Percentiles rank a stretch among this genome's conserved stretches.
Conservation (phyloP, 2,329 filamentous ascomycete genomes). For the Sclerotinia borealis region DNA sequence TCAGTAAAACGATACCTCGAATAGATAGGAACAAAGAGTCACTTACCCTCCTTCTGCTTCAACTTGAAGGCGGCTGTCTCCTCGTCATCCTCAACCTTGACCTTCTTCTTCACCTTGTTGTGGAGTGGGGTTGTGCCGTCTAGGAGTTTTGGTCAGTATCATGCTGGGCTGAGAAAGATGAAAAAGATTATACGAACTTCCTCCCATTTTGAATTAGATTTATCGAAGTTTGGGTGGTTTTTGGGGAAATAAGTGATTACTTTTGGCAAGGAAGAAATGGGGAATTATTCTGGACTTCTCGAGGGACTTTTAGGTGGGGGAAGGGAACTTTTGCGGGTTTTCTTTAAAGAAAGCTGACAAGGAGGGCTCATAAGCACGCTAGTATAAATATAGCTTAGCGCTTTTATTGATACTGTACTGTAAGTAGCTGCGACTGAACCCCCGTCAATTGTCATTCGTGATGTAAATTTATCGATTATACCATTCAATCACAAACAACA, state of each 20-base stretch:
- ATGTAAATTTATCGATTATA: conserved; percentile 7
- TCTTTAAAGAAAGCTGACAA: conserved; percentile 6
- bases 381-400: background rate
- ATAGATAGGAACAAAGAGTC: background rate
- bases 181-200: conserved; percentile 27
- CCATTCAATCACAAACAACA: background rate
- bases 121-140: conserved; percentile 9
- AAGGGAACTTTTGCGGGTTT: conserved; percentile 5
- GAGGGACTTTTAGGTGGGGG: conserved; percentile 1
- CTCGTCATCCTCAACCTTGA: conserved; percentile 76
- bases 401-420: background rate
- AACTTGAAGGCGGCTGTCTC: conserved; percentile 73
- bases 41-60: conserved; percentile 78
- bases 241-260: background rate
- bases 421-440: conserved; percentile 9
- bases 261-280: background rate
- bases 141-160: background rate
- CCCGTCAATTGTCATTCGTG: too few relatives aligned
- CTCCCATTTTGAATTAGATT: conserved; percentile 52
- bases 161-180: conserved; percentile 35
- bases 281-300: conserved; percentile 9
- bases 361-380: background rate
- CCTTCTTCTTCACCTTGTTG: conserved; percentile 81
- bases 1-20: conserved; percentile 44
- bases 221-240: background rate